Base-by-base conservation (phyloP, 2,329 filamentous ascomycete species). In the Aspergillus fischeri region DNA sequence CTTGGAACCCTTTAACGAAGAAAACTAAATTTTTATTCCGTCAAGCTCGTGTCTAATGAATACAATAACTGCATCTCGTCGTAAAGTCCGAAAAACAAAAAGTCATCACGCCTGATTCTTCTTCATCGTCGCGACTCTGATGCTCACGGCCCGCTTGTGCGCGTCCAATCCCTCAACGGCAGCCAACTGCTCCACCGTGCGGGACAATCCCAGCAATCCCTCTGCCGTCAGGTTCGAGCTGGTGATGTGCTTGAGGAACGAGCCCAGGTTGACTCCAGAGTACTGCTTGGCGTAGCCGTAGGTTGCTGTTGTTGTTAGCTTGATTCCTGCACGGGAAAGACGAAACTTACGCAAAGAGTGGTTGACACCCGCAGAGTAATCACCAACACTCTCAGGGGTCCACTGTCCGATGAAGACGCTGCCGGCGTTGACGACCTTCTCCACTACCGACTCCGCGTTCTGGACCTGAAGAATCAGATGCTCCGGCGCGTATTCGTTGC, bases 271-370 rank as follows among this genome's bases (percentile, higher is more conserved):
- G 70, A 99, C 94, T 53, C 94, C 94, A 5, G 92, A 97, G 79
- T 99, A 99, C 75, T 99, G 94, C 78, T 96, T 96, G 51, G 94
- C 94, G 69, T 96, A 99, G 44, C 94, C 94, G 71, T 97, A 99
- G 0, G 94, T 99, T 53, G 94, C 92, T 96, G 65, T 48, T 49
- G 61, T 44, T 32, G 57, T 71, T 69, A 71, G 68, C 51, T 45
- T 56, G 6, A 42, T 11, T 51, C 3, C 17, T 21, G 10, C 17
- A 51, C 3, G 35, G 44, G 8, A 17, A 25, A 49, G 20, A 17
- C 32, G 47, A 52, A 48, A 88, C 91, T 85, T 88, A 96, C 92
- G 94, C 63, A 99, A 80, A 57, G 91, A 95, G 80, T 99, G 94
- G 75, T 99, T 99, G 45, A 99, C 94, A 69, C 94, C 94, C 53